phyloP scores from a whole-genome alignment of 345 rosid species.

The Dipteronia dyeriana region DNA sequence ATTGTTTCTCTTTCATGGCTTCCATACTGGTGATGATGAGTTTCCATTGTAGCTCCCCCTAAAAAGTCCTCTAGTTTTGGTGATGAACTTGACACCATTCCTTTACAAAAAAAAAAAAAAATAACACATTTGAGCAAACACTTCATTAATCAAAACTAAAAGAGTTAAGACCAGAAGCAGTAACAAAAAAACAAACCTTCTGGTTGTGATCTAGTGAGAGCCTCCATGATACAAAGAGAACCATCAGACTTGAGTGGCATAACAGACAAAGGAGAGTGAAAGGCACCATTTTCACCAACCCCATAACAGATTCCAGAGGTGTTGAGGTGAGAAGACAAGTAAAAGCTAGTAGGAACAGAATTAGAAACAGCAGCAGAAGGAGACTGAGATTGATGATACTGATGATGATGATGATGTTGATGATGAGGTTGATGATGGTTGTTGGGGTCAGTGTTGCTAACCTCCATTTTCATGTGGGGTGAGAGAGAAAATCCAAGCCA shows the following conservation, averaged over 20 bases:
- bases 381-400: constrained; percentile 18
- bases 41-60: constrained; percentile 54
- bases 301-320: constrained; percentile 43
- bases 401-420: constrained; percentile 26
- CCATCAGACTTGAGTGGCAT: constrained; percentile 90
- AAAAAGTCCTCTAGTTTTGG: constrained; percentile 80
- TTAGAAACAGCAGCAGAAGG: constrained; percentile 25
- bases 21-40: constrained; percentile 39
- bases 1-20: constrained; percentile 43
- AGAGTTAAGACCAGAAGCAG: neutral
- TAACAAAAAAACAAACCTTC: constrained; percentile 38
- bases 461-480: constrained; percentile 75
- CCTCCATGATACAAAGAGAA: constrained; percentile 76
- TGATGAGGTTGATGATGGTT: constrained; percentile 36
- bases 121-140: neutral
- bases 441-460: constrained; percentile 31
- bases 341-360: constrained; percentile 44
- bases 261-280: constrained; percentile 56
- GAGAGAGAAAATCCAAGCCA: constrained; percentile 83
- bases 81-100: constrained; percentile 47
- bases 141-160: neutral
- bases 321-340: constrained; percentile 36
- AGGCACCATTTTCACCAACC: constrained; percentile 42
- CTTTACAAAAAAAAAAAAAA: constrained; percentile 25
- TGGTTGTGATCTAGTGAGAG: constrained; percentile 61